These are phyloP conservation scores for Puccinia coronata DNA, from an alignment of 1,284 basidiomycete genomes.

Conservation along the genomic window DNA sequence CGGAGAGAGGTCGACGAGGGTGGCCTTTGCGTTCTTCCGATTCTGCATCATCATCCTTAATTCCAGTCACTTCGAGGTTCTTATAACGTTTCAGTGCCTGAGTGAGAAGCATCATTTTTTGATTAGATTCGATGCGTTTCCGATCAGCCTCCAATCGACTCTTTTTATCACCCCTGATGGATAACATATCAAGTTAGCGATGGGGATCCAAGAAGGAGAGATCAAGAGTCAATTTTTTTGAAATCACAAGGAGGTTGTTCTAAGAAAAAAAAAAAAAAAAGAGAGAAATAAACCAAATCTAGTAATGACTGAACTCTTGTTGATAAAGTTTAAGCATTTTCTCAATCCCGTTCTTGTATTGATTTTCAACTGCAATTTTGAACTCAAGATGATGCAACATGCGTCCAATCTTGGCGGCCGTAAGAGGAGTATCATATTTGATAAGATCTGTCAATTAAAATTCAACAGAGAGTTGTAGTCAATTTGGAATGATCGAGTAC, in stretches of 20 bases:
- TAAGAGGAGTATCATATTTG: conserved; percentile 95
- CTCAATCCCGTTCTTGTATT: conserved; percentile 97
- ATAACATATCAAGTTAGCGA: neutral
- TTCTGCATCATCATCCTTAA: conserved; percentile 70
- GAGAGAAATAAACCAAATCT: neutral
- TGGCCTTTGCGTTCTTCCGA: conserved; percentile 80
- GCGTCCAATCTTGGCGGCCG: conserved; percentile 90
- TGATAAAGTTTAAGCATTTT: conserved; percentile 76
- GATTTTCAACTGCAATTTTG: conserved; percentile 96
- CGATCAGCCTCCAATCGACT: conserved; percentile 74
- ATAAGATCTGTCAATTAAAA: conserved; percentile 70
- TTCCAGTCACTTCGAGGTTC: conserved; percentile 88
- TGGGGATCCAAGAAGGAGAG: neutral
- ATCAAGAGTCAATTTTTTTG: neutral
- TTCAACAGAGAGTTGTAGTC: conserved; percentile 23
- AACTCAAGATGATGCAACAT: conserved; percentile 99
- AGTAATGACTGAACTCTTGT: conserved; percentile 40
- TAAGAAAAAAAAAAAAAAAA: neutral
- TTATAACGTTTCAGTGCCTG: conserved; percentile 94
- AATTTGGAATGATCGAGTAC: neutral
- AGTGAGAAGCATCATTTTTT: conserved; percentile 90
- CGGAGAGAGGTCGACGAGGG: conserved; percentile 87
- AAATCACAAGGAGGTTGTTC: neutral
- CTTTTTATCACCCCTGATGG: conserved; percentile 52
- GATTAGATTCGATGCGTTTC: conserved; percentile 90